Evolutionary conservation across 176 grass and related monocot species (phyloP), one percentile per base, ranked within the genome.

Genomic region (Oryza glumipatula): DNA sequence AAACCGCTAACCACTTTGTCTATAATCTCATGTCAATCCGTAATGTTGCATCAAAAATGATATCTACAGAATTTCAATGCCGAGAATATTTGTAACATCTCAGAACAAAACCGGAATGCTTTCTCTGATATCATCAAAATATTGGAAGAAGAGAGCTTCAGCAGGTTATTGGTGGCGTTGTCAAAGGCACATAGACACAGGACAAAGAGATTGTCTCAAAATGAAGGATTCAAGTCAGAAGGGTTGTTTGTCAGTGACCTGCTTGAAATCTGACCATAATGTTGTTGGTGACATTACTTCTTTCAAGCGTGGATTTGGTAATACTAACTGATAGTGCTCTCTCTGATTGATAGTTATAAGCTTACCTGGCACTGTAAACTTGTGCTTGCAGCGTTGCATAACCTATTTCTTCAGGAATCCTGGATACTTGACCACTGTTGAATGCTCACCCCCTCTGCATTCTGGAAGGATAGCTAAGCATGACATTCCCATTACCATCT

Each of bases 51-150:
- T 85, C 78, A 65, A 90, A 83, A 88, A 94, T 98, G 93, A 79
- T 36, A 78, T 81, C 19, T 39, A 30, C 81, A 82, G 93, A 92
- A 70, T 86, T 98, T 98, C 76, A 68, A 44, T 75, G 36, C 67
- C 56, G 70, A 93, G 61, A 90, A 89, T 87, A 66, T 98, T 74
- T 80, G 72, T 81, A 90, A 21, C 45, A 86, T 94, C 73, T 95
- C 89, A 0, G 67, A 78, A 46, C 83, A 94, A 86, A 98, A 98
- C 85, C 83, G 9, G 22, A 88, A n/a, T 84, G 93, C 91, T 82
- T 95, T 98, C 82, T 90, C 87, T 19, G 86, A 92, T 90, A 39
- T 95, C 71, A 77, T 74, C 79, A 88, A 90, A 81, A 88, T 91
- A 85, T 84, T 98, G 49, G 70, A 88, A 84, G 96, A 92, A 11